Evolutionary conservation across 345 rosid genomes (phyloP), one percentile per base, ranked within the genome.

Genomic region (Populus davidiana): DNA sequence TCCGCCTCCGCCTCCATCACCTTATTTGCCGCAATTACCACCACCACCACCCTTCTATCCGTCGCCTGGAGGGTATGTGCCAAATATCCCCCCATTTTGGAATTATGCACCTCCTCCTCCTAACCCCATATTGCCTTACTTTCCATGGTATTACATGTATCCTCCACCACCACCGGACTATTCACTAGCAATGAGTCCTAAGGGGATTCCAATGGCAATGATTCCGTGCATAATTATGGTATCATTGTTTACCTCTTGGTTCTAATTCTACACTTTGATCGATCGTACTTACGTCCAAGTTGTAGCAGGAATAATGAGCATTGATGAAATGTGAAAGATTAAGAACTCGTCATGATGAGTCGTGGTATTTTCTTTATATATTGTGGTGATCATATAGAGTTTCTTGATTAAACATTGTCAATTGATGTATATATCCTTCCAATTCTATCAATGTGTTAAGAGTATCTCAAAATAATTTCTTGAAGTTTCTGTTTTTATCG

Each of bases 101-200:
- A 14, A 47, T 14, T 61, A 41, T 11, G 76, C 81, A 3, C 90
- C 92, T 36, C 92, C 92, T 18, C 92, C 90, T 41, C 92, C 92
- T 4, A 82, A 87, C 71, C 92, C 90, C 38, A 84, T 86, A 69
- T 41, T 81, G 75, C 87, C 87, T 17, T 84, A 83, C 59, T 89
- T 84, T 44, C 92, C 90, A 39, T 87, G 90, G 90, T 87, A 86
- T 70, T 89, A 86, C 86, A 81, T 70, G 83, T 63, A 81, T 43
- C 92, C 91, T 63, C 88, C 85, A 1, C 87, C 86, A 5, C 81
- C 86, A 5, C 81, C 79, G 4, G 76, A 70, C n/a, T 67, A 39
- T n/a, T 73, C 84, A 2, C 41, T n/a, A 44, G 82, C 81, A 38
- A 31, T 17, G 39, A 12, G 67, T 54, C 35, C 44, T 0, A 25